phyloP scores from a whole-genome alignment of 179 eudicot genomes.

The Nepenthes alata region DNA sequence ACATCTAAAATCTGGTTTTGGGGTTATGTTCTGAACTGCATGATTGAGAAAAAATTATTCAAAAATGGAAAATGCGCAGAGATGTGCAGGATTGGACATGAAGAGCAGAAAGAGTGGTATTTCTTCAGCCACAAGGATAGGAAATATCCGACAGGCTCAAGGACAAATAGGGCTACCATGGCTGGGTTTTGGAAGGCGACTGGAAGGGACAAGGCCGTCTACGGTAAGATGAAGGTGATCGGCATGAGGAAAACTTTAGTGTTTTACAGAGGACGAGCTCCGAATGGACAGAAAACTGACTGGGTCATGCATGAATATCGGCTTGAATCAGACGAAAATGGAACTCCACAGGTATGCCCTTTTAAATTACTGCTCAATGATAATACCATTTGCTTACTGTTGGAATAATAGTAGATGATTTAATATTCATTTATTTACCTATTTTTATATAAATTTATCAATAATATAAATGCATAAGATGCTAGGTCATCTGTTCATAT shows the following conservation, averaged over 20 bases:
- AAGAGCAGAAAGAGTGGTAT: slow-evolving; percentile 81
- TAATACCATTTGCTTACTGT: no score
- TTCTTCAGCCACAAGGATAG: slow-evolving; percentile 86
- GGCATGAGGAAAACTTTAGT: slow-evolving; percentile 96
- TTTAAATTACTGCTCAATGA: background rate
- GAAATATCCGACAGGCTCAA: slow-evolving; percentile 77
- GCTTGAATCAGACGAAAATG: slow-evolving; percentile 77
- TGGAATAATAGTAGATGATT: no score
- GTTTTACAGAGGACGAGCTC: slow-evolving; percentile 82
- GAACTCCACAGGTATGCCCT: slow-evolving; percentile 65
- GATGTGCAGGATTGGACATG: slow-evolving; percentile 64
- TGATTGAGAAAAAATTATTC: no score
- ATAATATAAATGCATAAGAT: background rate
- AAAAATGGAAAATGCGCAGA: slow-evolving; percentile 23
- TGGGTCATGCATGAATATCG: slow-evolving; percentile 98
- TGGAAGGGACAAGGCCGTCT: slow-evolving; percentile 78
- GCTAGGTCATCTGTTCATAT: background rate
- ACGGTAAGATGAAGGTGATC: slow-evolving; percentile 49
- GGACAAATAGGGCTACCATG: slow-evolving; percentile 81
- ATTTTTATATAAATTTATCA: background rate
- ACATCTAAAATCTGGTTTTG: no score
- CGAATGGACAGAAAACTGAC: slow-evolving; percentile 79
- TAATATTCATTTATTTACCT: no score
- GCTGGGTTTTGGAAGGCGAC: slow-evolving; percentile 99
- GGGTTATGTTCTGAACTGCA: no score